phyloP scores from a whole-genome alignment of 192 early-diverging fungal genomes.

The Mortierella antarctica region DNA sequence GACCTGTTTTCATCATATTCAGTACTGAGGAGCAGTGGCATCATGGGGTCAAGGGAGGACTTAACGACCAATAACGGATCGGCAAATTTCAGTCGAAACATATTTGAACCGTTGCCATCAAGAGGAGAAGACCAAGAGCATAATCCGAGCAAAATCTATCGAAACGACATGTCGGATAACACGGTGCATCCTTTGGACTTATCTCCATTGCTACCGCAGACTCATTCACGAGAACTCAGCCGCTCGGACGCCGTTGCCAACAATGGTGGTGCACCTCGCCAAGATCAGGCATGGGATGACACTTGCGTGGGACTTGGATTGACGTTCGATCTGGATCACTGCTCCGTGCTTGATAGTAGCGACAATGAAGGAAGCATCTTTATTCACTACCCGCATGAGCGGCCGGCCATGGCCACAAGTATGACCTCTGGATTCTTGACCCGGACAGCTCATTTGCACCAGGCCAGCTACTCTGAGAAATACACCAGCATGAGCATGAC shows the following conservation, averaged over 20 bases:
- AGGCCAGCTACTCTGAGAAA: neutral
- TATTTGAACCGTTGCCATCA: no score
- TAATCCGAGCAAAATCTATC: neutral
- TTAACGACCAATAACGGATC: neutral
- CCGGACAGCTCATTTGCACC: constrained; percentile 1
- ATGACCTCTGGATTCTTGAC: constrained; percentile 9
- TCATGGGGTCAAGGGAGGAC: constrained; percentile 12
- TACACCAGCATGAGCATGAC: neutral
- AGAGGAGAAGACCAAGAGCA: no score
- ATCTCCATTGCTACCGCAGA: constrained; percentile 15
- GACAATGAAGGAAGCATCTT: neutral
- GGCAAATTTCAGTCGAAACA: no score
- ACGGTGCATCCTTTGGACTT: constrained; percentile 33
- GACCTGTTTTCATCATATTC: neutral
- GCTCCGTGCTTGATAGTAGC: neutral
- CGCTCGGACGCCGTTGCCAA: neutral
- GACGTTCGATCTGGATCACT: constrained; percentile 1
- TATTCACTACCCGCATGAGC: neutral
- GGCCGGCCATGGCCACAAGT: constrained; percentile 1
- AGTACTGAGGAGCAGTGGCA: neutral
- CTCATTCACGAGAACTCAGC: constrained; percentile 1
- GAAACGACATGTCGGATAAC: constrained; percentile 8
- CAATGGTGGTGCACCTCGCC: no score
- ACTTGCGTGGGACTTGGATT: constrained; percentile 24
- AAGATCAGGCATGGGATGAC: constrained; percentile 9